phyloP scores from a whole-genome alignment of 1,284 basidiomycete species.

The Boletus albobrunnescens region DNA sequence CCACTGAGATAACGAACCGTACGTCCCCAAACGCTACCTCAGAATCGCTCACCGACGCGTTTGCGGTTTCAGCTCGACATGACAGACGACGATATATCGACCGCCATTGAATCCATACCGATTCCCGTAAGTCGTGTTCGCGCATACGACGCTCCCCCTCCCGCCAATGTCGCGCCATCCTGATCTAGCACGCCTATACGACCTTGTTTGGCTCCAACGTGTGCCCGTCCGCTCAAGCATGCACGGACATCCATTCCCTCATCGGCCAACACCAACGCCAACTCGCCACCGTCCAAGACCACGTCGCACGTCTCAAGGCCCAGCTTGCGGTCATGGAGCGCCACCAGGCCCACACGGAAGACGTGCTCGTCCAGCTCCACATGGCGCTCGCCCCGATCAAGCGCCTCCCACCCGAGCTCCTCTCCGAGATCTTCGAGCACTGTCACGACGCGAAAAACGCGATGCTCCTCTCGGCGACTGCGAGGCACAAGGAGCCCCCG shows the following conservation, averaged over 20 bases:
- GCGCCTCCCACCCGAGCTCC: slow-evolving; percentile 26
- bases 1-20: too few species aligned
- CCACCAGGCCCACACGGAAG: slow-evolving; percentile 5
- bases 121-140: slow-evolving; percentile 16
- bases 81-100: neutral
- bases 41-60: neutral
- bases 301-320: slow-evolving; percentile 9
- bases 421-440: slow-evolving; percentile 27
- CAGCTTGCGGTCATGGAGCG: slow-evolving; percentile 14
- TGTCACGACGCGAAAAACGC: slow-evolving; percentile 11
- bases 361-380: slow-evolving; percentile 15
- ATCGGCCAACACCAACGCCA: slow-evolving; percentile 16
- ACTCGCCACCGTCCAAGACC: slow-evolving; percentile 11
- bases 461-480: neutral
- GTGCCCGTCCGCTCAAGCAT: slow-evolving; percentile 11
- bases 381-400: slow-evolving; percentile 21
- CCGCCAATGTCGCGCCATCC: neutral
- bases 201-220: slow-evolving; percentile 16
- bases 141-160: neutral
- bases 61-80: slow-evolving; percentile 2
- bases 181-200: slow-evolving; percentile 12
- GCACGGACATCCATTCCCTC: slow-evolving; percentile 14
- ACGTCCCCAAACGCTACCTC: neutral
- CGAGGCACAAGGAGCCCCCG: slow-evolving; percentile 14
- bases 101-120: neutral